Percentiles rank a stretch among this genome's conserved stretches.
These are phyloP conservation scores for Paracorniculantispora psalliotae DNA, from an alignment of 2,329 filamentous ascomycete species.

Conservation along the genomic window DNA sequence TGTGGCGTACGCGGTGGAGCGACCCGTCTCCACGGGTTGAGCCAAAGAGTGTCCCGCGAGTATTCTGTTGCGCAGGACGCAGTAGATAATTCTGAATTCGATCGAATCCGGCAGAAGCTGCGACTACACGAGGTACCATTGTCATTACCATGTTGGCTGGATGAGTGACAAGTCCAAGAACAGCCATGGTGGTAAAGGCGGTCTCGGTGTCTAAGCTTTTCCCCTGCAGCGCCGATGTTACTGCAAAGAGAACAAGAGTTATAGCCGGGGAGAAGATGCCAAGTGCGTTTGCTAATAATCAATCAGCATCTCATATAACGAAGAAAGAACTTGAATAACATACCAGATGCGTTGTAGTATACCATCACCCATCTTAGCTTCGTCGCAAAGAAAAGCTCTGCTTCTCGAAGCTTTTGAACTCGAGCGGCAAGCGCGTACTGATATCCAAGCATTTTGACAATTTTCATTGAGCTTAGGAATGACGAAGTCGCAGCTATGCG, in stretches of 20 bases:
- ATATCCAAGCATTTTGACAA: slow-evolving; percentile 9
- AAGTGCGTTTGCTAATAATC: slow-evolving; percentile 39
- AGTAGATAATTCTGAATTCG: slow-evolving; percentile 34
- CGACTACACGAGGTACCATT: slow-evolving; percentile 29
- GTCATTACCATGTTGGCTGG: slow-evolving; percentile 42
- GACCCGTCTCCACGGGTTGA: too few species aligned
- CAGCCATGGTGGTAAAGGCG: slow-evolving; percentile 35
- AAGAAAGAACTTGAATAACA: slow-evolving; percentile 16
- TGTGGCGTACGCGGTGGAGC: too few species aligned
- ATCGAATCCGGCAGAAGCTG: slow-evolving; percentile 30
- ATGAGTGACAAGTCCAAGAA: slow-evolving; percentile 35
- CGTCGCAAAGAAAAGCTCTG: too few species aligned
- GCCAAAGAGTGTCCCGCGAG: too few species aligned
- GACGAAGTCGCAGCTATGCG: not conserved
- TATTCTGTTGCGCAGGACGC: too few species aligned
- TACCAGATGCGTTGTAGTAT: slow-evolving; percentile 36
- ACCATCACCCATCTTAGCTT: slow-evolving; percentile 37
- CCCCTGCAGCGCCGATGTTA: slow-evolving; percentile 21
- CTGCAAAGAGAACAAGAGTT: slow-evolving; percentile 32
- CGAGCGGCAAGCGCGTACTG: not conserved
- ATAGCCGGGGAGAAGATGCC: slow-evolving; percentile 37
- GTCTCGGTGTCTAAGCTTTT: slow-evolving; percentile 28
- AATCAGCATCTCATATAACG: too few species aligned
- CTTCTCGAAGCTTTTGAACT: not conserved
- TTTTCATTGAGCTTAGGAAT: not conserved